Evolutionary conservation across 345 rosid genomes (phyloP).

Genomic region (Euclidium syriacum): DNA sequence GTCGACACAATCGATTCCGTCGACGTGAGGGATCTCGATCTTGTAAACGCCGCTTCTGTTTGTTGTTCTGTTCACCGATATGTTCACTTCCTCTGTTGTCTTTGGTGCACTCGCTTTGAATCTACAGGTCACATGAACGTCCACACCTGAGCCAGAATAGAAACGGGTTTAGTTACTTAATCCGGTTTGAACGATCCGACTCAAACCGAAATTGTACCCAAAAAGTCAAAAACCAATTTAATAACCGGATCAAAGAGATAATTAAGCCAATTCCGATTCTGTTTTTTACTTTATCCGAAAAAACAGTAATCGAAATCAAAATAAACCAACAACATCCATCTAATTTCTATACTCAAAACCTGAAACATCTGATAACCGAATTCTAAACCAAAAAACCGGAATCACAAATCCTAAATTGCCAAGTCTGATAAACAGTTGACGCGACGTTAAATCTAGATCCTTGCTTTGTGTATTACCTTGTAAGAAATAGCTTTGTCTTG

Average conservation of each 20-base stretch:
- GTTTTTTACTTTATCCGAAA: not conserved
- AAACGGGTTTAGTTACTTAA: not conserved
- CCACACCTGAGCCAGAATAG: slow-evolving; percentile 42
- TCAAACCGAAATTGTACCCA: not conserved
- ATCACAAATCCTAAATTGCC: not conserved
- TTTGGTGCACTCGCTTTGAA: slow-evolving; percentile 62
- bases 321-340: not conserved
- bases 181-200: not conserved
- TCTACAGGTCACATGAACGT: slow-evolving; percentile 63
- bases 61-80: slow-evolving; percentile 77
- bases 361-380: not conserved
- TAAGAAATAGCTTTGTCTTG: slow-evolving; percentile 80
- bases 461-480: slow-evolving; percentile 47
- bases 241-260: not conserved
- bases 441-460: not conserved
- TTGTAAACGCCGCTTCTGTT: slow-evolving; percentile 60
- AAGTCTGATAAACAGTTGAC: not conserved
- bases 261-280: too few relatives aligned
- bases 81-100: slow-evolving; percentile 60
- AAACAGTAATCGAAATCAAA: not conserved
- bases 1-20: slow-evolving; percentile 75
- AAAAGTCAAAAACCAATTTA: not conserved
- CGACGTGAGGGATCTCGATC: slow-evolving; percentile 65
- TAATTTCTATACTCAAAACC: not conserved
- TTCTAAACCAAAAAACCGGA: not conserved